phyloP scores from a whole-genome alignment of 2,329 filamentous ascomycete genomes.

The Epichloe festucae region DNA sequence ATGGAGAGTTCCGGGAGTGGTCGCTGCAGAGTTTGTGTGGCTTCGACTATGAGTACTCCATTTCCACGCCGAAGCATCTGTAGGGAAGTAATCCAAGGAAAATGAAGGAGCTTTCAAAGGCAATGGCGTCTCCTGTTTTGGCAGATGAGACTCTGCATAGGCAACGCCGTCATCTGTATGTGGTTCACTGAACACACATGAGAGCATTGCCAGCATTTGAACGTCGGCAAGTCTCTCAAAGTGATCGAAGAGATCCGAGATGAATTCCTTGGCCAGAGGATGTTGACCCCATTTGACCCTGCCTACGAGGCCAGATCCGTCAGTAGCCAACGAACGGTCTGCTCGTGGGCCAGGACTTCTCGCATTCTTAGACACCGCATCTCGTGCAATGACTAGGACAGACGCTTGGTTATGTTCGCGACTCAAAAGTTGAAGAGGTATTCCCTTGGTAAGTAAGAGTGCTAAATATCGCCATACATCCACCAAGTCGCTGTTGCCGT shows the following conservation, averaged over 20 bases:
- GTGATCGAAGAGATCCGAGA: slow-evolving; percentile 48
- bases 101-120: slow-evolving; percentile 54
- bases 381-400: slow-evolving; percentile 55
- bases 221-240: slow-evolving; percentile 50
- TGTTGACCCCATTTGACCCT: slow-evolving; percentile 57
- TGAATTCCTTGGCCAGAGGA: slow-evolving; percentile 48
- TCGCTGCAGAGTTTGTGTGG: slow-evolving; percentile 39
- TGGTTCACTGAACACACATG: slow-evolving; percentile 54
- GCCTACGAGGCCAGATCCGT: slow-evolving; percentile 31
- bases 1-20: slow-evolving; percentile 43
- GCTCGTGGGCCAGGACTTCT: not conserved
- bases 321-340: not conserved
- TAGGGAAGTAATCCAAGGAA: slow-evolving; percentile 54
- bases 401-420: slow-evolving; percentile 42
- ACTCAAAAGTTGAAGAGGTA: slow-evolving; percentile 53
- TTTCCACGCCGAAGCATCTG: slow-evolving; percentile 42
- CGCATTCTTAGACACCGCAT: slow-evolving; percentile 32
- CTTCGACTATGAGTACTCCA: slow-evolving; percentile 41
- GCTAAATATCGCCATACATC: slow-evolving; percentile 75
- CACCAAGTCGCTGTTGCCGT: slow-evolving; percentile 58
- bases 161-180: slow-evolving; percentile 41
- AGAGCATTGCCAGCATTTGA: slow-evolving; percentile 61
- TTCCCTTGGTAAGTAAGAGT: slow-evolving; percentile 63
- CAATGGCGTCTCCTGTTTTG: slow-evolving; percentile 48
- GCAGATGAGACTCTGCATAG: slow-evolving; percentile 42